Base-by-base conservation (phyloP, 164 flowering plant genomes). In the Santalum album region DNA sequence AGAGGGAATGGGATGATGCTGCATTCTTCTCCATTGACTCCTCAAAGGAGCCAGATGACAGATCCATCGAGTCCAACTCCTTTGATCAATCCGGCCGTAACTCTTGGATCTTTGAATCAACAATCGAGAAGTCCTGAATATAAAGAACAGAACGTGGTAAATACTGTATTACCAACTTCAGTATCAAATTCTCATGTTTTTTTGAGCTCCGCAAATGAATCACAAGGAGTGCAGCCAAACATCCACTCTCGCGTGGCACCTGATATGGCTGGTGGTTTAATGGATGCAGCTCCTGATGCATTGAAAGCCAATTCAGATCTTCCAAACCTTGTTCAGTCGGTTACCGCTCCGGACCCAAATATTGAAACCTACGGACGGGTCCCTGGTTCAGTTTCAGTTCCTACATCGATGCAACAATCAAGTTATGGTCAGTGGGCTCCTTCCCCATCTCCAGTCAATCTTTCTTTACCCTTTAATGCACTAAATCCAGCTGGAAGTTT, bases 371-470 rank as follows among this genome's bases (percentile, higher is more conserved):
- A 60, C 44, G 71, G 65, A 52, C 58, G 69, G 69, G 62, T 34
- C 1, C 52, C 65, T 61, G 67, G 49, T 48, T 48, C 58, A 23
- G 54, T 54, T 55, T 51, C 61, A 20, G 6, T 44, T 58, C 40
- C 59, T 12, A 51, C 54, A 35, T 55, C 64, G 4, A 55, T 50
- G 6, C 73, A 67, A 40, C 65, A 61, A 15, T 60, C 53, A 36
- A 53, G 62, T 46, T 64, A 68, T 48, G 68, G 66, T 48, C 60
- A 62, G 16, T 74, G 79, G 79, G 58, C 22, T 18, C 40, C 42
- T 54, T 39, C 59, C 43, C 18, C 71, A 44, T 27, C 72, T 6
- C 46, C 66, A 32, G 52, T 21, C 32, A 58, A 27, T n/a, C n/a
- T n/a, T 59, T 35, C 74, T 49, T 21, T 69, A 47, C 23, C 69